These are phyloP conservation scores for Dysphania ambrosioides DNA, from an alignment of 148 eudicot species.

Conservation along the genomic window DNA sequence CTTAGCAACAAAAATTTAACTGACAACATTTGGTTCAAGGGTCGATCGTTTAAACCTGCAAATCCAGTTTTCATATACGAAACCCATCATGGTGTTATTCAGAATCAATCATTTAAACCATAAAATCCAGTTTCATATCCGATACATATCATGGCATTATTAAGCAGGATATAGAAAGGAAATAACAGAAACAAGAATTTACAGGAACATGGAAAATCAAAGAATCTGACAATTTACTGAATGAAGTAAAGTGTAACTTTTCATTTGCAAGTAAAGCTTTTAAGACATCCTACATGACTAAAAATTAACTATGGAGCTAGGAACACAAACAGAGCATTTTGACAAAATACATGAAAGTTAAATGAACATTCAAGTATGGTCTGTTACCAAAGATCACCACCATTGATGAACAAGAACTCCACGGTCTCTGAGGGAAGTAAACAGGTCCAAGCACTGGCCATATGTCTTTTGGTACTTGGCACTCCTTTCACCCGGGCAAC, in stretches of 20 bases:
- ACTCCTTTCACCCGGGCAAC: conserved; percentile 85
- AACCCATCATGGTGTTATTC: not conserved
- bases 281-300: not conserved
- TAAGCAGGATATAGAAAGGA: not conserved
- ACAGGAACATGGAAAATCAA: not conserved
- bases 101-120: not conserved
- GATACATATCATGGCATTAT: not conserved
- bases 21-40: not conserved
- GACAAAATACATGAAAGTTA: conserved; percentile 4
- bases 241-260: conserved; percentile 10
- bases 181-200: not conserved
- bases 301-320: conserved; percentile 13
- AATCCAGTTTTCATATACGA: not conserved
- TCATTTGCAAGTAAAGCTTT: conserved; percentile 24
- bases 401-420: conserved; percentile 98
- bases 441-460: conserved; percentile 69
- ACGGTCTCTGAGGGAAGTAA: conserved; percentile 65
- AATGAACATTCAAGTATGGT: conserved; percentile 11
- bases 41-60: not conserved
- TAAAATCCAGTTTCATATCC: not conserved
- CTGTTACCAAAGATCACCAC: conserved; percentile 55
- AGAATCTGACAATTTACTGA: not conserved
- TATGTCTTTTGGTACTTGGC: conserved; percentile 79
- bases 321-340: conserved; percentile 14
- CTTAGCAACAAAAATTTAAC: not conserved